A percentile compares a stretch with the other conserved stretches of the same genome.
Evolutionary conservation across 176 grass and related monocot genomes (phyloP).

Genomic region (Bothriochloa decipiens): DNA sequence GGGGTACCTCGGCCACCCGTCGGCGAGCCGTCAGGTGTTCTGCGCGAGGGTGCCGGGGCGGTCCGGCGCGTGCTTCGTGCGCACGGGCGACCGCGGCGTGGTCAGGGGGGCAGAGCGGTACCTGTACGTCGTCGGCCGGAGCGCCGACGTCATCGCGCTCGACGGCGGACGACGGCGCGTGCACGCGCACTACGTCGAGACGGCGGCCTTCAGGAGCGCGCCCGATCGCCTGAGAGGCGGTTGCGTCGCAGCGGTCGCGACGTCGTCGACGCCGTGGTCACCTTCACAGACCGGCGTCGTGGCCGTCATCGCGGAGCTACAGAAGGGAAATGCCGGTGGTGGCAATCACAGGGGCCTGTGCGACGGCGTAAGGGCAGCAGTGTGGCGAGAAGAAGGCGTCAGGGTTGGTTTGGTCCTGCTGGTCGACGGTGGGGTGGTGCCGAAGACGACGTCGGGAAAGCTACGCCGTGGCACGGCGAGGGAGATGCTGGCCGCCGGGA

Average conservation of each 20-base stretch:
- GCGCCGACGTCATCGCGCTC: constrained; percentile 22
- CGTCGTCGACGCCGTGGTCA: neutral
- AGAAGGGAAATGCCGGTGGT: neutral
- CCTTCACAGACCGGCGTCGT: neutral
- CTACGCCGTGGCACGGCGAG: constrained; percentile 51
- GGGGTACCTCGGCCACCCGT: constrained; percentile 64
- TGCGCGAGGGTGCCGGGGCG: constrained; percentile 34
- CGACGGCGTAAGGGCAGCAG: constrained; percentile 31
- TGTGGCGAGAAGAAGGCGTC: constrained; percentile 40
- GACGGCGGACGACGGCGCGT: neutral
- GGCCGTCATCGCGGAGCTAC: constrained; percentile 46
- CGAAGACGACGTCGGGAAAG: constrained; percentile 73
- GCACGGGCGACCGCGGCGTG: constrained; percentile 64
- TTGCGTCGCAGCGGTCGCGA: constrained; percentile 44
- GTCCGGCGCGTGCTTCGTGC: constrained; percentile 47
- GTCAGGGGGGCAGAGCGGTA: constrained; percentile 32
- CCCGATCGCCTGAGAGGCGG: constrained; percentile 39
- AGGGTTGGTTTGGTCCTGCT: constrained; percentile 47
- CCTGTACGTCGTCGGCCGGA: constrained; percentile 51
- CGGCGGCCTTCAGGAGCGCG: constrained; percentile 5
- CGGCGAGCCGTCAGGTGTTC: constrained; percentile 50
- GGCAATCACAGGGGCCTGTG: constrained; percentile 28
- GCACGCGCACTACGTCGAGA: constrained; percentile 60
- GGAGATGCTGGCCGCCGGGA: constrained; percentile 49
- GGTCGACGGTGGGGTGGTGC: constrained; percentile 45